Evolutionary conservation across 2,329 filamentous ascomycete species (phyloP).

Genomic region (Colletotrichum musicola): DNA sequence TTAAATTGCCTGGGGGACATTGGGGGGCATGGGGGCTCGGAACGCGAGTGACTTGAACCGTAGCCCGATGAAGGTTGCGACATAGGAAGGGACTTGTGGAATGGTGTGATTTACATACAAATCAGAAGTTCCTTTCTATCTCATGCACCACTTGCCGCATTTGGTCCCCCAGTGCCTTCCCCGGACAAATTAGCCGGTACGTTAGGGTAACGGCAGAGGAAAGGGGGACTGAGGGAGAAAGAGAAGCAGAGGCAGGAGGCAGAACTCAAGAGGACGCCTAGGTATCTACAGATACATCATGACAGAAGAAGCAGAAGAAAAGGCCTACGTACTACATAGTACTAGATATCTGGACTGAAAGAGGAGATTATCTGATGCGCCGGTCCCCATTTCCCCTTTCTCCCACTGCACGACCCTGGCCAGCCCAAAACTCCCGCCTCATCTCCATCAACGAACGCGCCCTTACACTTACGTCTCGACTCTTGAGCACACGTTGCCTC

Average conservation of each 20-base stretch:
- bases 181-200: constrained; percentile 9
- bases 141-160: neutral
- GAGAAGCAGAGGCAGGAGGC: neutral
- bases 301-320: neutral
- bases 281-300: neutral
- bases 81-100: neutral
- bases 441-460: neutral
- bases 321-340: neutral
- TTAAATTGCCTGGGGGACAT: constrained; percentile 25
- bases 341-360: neutral
- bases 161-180: constrained; percentile 22
- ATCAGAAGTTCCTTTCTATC: neutral
- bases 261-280: neutral
- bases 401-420: constrained; percentile 14
- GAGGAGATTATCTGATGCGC: constrained; percentile 10
- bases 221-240: constrained; percentile 8
- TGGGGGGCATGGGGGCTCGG: constrained; percentile 23
- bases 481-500: constrained; percentile 31
- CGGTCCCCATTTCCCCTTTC: constrained; percentile 6
- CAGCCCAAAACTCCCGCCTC: neutral
- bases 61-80: constrained; percentile 13
- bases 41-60: constrained; percentile 11
- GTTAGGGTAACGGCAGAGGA: neutral
- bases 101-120: fast-evolving
- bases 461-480: neutral